phyloP scores from a whole-genome alignment of 2,329 filamentous ascomycete genomes.

The Paecilomyces variotii region DNA sequence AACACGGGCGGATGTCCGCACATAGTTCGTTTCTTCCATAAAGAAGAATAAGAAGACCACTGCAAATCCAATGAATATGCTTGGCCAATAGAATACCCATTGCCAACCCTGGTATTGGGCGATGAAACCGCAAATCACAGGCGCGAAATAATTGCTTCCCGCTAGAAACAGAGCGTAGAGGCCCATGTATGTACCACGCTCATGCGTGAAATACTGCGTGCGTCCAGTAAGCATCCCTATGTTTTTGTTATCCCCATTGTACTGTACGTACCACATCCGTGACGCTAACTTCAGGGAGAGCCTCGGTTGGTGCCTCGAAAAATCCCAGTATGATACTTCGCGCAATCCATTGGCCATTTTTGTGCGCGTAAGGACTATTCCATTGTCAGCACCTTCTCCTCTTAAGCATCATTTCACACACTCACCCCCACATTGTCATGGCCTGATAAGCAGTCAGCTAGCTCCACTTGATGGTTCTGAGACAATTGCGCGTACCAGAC shows the following conservation, averaged over 20 bases:
- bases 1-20: conserved; percentile 11
- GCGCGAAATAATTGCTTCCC: conserved; percentile 37
- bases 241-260: not conserved
- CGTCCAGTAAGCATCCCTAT: not conserved
- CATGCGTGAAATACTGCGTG: conserved; percentile 34
- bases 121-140: conserved; percentile 42
- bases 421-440: conserved; percentile 6
- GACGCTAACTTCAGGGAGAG: conserved; percentile 32
- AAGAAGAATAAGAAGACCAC: conserved; percentile 46
- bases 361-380: conserved; percentile 22
- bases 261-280: conserved; percentile 31
- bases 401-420: not conserved
- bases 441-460: not conserved
- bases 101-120: conserved; percentile 39
- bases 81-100: conserved; percentile 45
- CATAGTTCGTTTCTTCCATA: conserved; percentile 50
- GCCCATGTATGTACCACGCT: conserved; percentile 34
- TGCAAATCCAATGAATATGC: conserved; percentile 40
- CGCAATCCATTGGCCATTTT: conserved; percentile 32
- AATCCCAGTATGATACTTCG: conserved; percentile 30
- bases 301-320: conserved; percentile 34
- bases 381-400: not conserved
- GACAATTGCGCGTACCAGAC: conserved; percentile 17
- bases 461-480: not conserved
- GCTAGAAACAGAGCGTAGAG: conserved; percentile 33